Conservation (phyloP, 331 rosid species). For the Malus hybrid region DNA sequence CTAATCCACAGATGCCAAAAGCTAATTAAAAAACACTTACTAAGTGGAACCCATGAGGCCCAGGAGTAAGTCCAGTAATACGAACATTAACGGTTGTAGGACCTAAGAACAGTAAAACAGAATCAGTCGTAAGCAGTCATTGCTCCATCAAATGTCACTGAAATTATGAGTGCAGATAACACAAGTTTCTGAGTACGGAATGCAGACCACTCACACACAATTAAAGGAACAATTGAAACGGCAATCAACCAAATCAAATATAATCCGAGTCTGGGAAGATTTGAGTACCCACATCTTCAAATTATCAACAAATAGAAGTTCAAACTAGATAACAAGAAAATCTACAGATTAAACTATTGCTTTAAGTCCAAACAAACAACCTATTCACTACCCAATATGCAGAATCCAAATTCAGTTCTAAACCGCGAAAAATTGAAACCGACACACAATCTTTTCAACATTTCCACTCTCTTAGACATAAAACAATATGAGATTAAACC, state of each 20-base stretch:
- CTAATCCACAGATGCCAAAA: background rate
- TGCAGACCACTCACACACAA: background rate
- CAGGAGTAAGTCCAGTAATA: slow-evolving; percentile 77
- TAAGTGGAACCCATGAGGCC: slow-evolving; percentile 87
- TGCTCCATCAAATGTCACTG: background rate
- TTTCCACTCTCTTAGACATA: background rate
- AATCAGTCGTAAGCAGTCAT: background rate
- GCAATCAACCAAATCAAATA: background rate
- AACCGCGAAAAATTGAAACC: background rate
- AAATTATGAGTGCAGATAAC: background rate
- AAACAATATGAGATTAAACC: background rate
- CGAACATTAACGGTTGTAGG: slow-evolving; percentile 78
- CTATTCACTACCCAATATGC: background rate
- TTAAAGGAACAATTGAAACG: background rate
- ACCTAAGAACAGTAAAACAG: slow-evolving; percentile 38
- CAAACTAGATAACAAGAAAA: background rate
- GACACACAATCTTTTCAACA: background rate
- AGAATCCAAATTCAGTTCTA: background rate
- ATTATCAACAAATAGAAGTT: background rate
- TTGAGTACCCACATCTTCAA: background rate
- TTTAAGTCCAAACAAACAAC: background rate
- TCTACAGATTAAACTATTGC: background rate
- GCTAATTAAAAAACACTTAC: slow-evolving; percentile 40
- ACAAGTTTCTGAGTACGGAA: background rate
- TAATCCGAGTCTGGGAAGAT: background rate